Evolutionary conservation across 164 flowering plant species (phyloP).

Genomic region (Annona cherimola): DNA sequence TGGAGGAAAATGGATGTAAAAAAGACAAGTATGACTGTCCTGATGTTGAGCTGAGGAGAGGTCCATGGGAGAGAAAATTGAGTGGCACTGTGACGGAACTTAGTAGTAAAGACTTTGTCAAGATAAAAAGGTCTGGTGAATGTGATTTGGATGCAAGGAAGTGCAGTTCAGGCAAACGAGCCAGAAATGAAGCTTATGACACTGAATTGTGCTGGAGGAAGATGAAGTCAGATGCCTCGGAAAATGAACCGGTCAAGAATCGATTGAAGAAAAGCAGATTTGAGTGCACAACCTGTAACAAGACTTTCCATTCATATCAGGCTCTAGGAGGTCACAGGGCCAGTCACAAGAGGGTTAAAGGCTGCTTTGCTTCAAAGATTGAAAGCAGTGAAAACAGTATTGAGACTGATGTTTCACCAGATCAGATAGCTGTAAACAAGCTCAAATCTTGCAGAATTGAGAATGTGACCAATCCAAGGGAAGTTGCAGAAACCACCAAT

Average conservation of each 20-base stretch:
- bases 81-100: conserved; percentile 5
- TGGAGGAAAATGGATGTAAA: conserved; percentile 14
- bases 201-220: conserved; percentile 19
- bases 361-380: conserved; percentile 24
- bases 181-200: conserved; percentile 12
- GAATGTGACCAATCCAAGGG: neutral
- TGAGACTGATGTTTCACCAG: conserved; percentile 23
- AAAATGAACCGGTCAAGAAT: conserved; percentile 22
- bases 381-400: conserved; percentile 43
- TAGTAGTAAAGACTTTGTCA: conserved; percentile 8
- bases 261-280: conserved; percentile 35
- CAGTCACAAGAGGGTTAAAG: conserved; percentile 40
- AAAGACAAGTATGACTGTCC: conserved; percentile 10
- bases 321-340: conserved; percentile 62
- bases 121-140: conserved; percentile 10
- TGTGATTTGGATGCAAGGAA: conserved; percentile 17
- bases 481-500: conserved; percentile 19
- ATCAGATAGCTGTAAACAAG: conserved; percentile 19
- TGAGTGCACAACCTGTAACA: conserved; percentile 45
- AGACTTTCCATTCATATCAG: conserved; percentile 47
- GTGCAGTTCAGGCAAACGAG: conserved; percentile 22
- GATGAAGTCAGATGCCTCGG: conserved; percentile 16
- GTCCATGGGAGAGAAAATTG: neutral
- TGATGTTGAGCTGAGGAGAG: conserved; percentile 23
- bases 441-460: conserved; percentile 14